Conservation (phyloP, 257 asterid species). For the Marsdenia floribunda region DNA sequence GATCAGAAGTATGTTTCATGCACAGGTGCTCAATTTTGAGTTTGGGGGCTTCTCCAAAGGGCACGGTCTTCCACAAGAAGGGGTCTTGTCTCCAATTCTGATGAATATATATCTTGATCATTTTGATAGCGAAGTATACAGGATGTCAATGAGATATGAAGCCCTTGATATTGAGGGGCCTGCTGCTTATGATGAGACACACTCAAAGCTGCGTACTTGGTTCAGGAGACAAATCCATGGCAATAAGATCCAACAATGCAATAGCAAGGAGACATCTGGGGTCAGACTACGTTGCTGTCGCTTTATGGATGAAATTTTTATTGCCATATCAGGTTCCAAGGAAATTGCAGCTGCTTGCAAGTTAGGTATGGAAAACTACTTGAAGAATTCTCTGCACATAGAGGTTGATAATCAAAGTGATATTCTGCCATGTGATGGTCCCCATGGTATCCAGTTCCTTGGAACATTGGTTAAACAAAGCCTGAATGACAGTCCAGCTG, state of each 20-base stretch:
- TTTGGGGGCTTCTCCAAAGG: conserved; percentile 90
- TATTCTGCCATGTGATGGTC: conserved; percentile 47
- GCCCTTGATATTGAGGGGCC: conserved; percentile 30
- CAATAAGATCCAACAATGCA: conserved; percentile 18
- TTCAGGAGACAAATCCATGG: conserved; percentile 76
- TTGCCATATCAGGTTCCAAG: conserved; percentile 68
- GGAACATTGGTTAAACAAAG: conserved; percentile 62
- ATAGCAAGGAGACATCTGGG: conserved; percentile 31
- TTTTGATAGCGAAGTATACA: conserved; percentile 68
- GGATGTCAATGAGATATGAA: conserved; percentile 80
- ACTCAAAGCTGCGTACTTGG: conserved; percentile 79
- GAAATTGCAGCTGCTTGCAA: conserved; percentile 59
- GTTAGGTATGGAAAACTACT: conserved; percentile 49
- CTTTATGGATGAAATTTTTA: conserved; percentile 82
- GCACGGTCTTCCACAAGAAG: conserved; percentile 99
- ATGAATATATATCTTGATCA: conserved; percentile 83
- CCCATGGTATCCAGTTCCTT: conserved; percentile 54
- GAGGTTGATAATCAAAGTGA: conserved; percentile 40
- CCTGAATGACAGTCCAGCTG: conserved; percentile 54
- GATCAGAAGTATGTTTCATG: conserved; percentile 55
- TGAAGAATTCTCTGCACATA: conserved; percentile 56
- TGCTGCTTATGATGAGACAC: conserved; percentile 32
- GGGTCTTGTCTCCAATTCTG: conserved; percentile 78
- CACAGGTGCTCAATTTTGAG: conserved; percentile 64
- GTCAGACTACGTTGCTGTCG: conserved; percentile 73